These are phyloP conservation scores for Heterobasidion occidentale DNA, from an alignment of 1,284 basidiomycete species.

Conservation along the genomic window DNA sequence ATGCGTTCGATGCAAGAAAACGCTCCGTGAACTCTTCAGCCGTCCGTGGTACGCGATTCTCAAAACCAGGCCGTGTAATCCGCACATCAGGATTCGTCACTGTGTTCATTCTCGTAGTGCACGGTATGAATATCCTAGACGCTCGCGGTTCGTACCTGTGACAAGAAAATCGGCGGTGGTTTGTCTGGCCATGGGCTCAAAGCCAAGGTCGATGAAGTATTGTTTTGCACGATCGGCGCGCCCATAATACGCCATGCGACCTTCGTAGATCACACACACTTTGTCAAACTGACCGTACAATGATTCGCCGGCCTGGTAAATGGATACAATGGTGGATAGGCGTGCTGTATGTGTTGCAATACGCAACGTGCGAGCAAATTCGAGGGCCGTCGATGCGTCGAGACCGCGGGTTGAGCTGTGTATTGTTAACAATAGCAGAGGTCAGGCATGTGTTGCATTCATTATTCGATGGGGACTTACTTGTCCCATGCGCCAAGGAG, in stretches of 20 bases:
- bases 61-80: slow-evolving; percentile 8
- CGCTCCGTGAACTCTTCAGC: slow-evolving; percentile 40
- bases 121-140: not conserved
- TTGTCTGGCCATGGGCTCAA: slow-evolving; percentile 49
- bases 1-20: slow-evolving; percentile 37
- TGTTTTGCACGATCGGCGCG: slow-evolving; percentile 40
- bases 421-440: no score
- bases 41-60: slow-evolving; percentile 37
- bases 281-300: slow-evolving; percentile 44
- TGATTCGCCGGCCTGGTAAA: slow-evolving; percentile 38
- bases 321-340: slow-evolving; percentile 46
- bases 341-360: slow-evolving; percentile 43
- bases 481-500: slow-evolving; percentile 70
- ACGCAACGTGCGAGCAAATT: slow-evolving; percentile 48
- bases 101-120: slow-evolving; percentile 6
- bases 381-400: slow-evolving; percentile 50
- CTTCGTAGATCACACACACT: slow-evolving; percentile 56
- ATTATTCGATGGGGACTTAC: not conserved
- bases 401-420: slow-evolving; percentile 42
- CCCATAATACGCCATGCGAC: slow-evolving; percentile 60
- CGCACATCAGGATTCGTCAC: slow-evolving; percentile 31
- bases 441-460: no score
- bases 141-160: slow-evolving; percentile 18
- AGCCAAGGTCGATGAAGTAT: slow-evolving; percentile 61
- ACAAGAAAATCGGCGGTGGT: slow-evolving; percentile 57